These are phyloP conservation scores for Earliella scabrosa DNA, from an alignment of 1,284 basidiomycete species.

Conservation along the genomic window DNA sequence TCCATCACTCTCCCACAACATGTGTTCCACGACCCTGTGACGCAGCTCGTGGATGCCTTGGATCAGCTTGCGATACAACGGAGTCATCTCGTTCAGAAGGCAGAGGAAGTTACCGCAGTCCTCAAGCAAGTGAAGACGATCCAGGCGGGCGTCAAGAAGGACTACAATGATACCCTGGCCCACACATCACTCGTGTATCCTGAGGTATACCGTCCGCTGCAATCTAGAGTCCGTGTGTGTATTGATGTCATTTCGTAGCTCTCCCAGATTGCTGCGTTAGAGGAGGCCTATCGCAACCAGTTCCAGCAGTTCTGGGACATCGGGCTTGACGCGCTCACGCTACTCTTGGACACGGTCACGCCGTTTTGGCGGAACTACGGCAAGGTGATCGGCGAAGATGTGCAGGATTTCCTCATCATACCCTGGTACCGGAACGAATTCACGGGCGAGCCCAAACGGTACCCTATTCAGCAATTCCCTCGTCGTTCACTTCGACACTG, in stretches of 20 bases:
- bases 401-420: conserved; percentile 78
- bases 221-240: too few species aligned
- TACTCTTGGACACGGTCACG: conserved; percentile 72
- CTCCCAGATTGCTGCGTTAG: conserved; percentile 65
- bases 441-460: conserved; percentile 73
- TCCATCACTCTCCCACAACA: conserved; percentile 34
- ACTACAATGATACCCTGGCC: conserved; percentile 68
- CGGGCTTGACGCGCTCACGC: conserved; percentile 72
- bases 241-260: conserved; percentile 45
- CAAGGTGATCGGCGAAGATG: conserved; percentile 74
- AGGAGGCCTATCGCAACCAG: conserved; percentile 75
- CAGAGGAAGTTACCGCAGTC: conserved; percentile 53
- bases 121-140: conserved; percentile 51
- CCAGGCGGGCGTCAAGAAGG: conserved; percentile 60
- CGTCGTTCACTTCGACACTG: conserved; percentile 68
- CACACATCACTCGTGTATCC: conserved; percentile 77
- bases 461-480: conserved; percentile 61
- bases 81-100: conserved; percentile 44
- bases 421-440: conserved; percentile 82
- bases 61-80: conserved; percentile 42
- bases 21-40: conserved; percentile 59
- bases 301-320: conserved; percentile 80
- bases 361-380: conserved; percentile 81
- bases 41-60: conserved; percentile 49
- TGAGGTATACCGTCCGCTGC: conserved; percentile 49